Conservation (phyloP, 495 filamentous ascomycete genomes). For the Penicillium tannophilum region DNA sequence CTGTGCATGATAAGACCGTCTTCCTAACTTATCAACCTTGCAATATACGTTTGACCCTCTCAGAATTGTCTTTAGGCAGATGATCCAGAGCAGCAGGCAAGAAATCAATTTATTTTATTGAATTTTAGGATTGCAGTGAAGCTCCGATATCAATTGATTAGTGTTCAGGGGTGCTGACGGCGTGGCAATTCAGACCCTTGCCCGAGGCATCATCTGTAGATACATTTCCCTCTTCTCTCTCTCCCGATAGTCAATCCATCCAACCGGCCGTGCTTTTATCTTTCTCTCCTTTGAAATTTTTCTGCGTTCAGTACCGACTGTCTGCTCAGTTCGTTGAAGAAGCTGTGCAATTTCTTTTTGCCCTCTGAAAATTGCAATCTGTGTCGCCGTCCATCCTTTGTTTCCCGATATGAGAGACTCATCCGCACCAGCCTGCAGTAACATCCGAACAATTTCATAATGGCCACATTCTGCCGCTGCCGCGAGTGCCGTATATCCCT, state of each 20-base stretch:
- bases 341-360: conserved; percentile 3
- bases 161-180: too few species aligned
- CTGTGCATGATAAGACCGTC: too few species aligned
- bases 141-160: too few species aligned
- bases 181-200: too few species aligned
- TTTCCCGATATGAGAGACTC: conserved; percentile 11
- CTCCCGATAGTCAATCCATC: background rate
- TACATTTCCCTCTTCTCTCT: background rate
- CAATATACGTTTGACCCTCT: too few species aligned
- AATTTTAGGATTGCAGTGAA: too few species aligned
- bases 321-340: background rate
- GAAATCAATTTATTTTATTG: too few species aligned
- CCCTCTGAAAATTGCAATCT: conserved; percentile 12
- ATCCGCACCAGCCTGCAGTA: conserved; percentile 14
- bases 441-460: conserved; percentile 11
- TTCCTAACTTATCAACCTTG: too few species aligned
- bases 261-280: background rate
- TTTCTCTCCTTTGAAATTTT: background rate
- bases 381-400: conserved; percentile 9
- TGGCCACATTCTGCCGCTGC: conserved; percentile 15
- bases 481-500: conserved; percentile 15
- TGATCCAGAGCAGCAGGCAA: too few species aligned
- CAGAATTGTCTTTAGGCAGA: too few species aligned
- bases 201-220: background rate
- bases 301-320: background rate